Evolutionary conservation across 371 early-diverging fungal species (phyloP).

Genomic region (Rhizopus arrhizus): DNA sequence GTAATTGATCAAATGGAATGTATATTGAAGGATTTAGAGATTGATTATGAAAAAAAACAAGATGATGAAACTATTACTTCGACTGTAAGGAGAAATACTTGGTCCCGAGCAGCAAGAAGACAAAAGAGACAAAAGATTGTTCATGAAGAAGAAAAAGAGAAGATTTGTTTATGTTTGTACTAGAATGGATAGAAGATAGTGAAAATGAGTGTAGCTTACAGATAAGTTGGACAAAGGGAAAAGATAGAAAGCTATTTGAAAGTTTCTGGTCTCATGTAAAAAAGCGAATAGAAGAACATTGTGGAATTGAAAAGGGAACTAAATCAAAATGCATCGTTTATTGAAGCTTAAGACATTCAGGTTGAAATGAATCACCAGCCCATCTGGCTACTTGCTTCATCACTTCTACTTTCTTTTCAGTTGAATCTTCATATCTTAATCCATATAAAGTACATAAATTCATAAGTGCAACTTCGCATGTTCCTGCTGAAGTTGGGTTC

Average conservation of each 20-base stretch:
- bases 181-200: constrained; percentile 3
- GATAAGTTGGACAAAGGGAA: constrained; percentile 42
- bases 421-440: constrained; percentile 55
- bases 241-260: constrained; percentile 43
- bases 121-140: constrained; percentile 31
- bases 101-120: constrained; percentile 55
- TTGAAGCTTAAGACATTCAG: constrained; percentile 50
- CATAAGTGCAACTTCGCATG: constrained; percentile 57
- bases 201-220: constrained; percentile 13
- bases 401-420: constrained; percentile 51
- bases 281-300: constrained; percentile 57
- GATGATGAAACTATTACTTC: constrained; percentile 19
- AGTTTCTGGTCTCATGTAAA: constrained; percentile 57
- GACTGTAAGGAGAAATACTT: constrained; percentile 39
- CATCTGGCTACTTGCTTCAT: constrained; percentile 59
- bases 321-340: constrained; percentile 18
- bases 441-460: constrained; percentile 67
- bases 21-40: constrained; percentile 40
- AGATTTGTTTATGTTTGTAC: constrained; percentile 30
- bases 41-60: constrained; percentile 16
- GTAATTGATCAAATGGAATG: constrained; percentile 14
- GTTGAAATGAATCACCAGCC: constrained; percentile 65
- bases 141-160: not conserved
- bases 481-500: constrained; percentile 52
- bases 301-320: constrained; percentile 46